Percentiles rank a stretch among this genome's conserved stretches.
Evolutionary conservation across 1,284 basidiomycete genomes (phyloP).

Genomic region (Tylopilus orsonianus): DNA sequence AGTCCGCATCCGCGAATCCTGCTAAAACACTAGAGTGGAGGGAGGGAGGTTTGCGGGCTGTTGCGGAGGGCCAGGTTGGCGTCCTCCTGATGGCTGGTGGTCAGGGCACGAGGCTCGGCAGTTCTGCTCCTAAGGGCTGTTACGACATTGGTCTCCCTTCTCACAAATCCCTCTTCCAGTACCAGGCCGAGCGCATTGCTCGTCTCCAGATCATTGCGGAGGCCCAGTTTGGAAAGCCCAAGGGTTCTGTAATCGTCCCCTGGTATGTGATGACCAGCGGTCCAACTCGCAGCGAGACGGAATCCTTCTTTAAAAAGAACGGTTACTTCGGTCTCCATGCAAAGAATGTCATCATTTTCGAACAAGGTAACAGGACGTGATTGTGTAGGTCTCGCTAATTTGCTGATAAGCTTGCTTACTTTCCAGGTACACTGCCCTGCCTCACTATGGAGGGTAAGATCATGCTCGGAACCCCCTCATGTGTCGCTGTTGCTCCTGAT

Average conservation of each 20-base stretch:
- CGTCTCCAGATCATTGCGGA: conserved; percentile 81
- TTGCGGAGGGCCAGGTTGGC: conserved; percentile 81
- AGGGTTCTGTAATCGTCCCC: conserved; percentile 68
- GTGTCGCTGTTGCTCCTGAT: conserved; percentile 91
- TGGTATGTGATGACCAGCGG: conserved; percentile 99
- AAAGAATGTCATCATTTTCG: conserved; percentile 90
- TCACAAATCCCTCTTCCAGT: conserved; percentile 93
- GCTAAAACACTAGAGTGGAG: conserved; percentile 72
- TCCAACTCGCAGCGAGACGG: conserved; percentile 87
- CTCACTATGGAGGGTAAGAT: conserved; percentile 94
- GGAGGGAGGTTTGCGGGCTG: conserved; percentile 74
- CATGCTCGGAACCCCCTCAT: conserved; percentile 77
- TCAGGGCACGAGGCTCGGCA: conserved; percentile 94
- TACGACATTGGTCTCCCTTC: conserved; percentile 96
- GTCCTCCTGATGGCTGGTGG: conserved; percentile 98
- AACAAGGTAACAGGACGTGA: conserved; percentile 72
- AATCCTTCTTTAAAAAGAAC: conserved; percentile 81
- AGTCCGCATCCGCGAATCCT: conserved; percentile 57
- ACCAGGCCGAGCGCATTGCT: conserved; percentile 93
- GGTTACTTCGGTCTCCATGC: conserved; percentile 82
- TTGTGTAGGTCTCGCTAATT: not conserved
- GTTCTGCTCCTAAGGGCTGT: conserved; percentile 93
- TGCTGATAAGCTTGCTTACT: conserved; percentile 9
- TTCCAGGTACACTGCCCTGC: conserved; percentile 89
- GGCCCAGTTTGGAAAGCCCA: conserved; percentile 48